Base-by-base conservation (phyloP, 192 early-diverging fungal species). In the Allomyces arbusculus region DNA sequence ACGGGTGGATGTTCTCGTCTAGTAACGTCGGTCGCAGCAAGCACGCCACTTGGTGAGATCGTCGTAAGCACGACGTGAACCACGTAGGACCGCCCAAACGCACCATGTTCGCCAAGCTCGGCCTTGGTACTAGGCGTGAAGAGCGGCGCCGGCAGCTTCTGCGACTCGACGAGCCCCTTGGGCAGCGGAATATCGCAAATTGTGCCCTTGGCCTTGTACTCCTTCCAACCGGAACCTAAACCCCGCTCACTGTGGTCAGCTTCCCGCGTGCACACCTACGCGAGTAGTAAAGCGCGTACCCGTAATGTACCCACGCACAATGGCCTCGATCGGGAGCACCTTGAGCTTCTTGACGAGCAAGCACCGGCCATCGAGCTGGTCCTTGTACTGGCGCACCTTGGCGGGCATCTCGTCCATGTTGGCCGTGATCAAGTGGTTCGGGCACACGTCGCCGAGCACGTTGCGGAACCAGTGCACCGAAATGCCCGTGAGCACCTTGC, bases 61-160 rank as follows among this genome's bases (percentile, higher is more conserved):
- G 22, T 40, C 33, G 33, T 40, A 7, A 7, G 0, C 33, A 40
- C 7, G 33, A 0, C 33, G 33, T 7, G 67, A 11, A 11, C 61
- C 14, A 2, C 3, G 20, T 14, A 61, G 62, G 26, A 64, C 33
- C 43, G 33, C 16, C n/a, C 9, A 25, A 28, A 22, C 70, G 67
- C 71, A 88, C 85, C 91, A 66, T 99, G 96, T 63, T 91, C 90
- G 26, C 96, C 96, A 70, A 94, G 85, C 66, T 99, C 96, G 43
- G 96, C 96, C 80, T 99, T 99, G 61, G 96, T 99, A 74, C 89
- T 92, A 25, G 96, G 96, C 23, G 96, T 99, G 72, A 93, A 99
- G 26, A 99, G 72, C 10, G 91, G 81, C 63, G 80, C 69, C 4
- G 79, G 82, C 55, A 99, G 85, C 69, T 86, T 86, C 71, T 95